These are phyloP conservation scores for Aaosphaeria arxii DNA, from an alignment of 2,329 filamentous ascomycete species.

Conservation along the genomic window DNA sequence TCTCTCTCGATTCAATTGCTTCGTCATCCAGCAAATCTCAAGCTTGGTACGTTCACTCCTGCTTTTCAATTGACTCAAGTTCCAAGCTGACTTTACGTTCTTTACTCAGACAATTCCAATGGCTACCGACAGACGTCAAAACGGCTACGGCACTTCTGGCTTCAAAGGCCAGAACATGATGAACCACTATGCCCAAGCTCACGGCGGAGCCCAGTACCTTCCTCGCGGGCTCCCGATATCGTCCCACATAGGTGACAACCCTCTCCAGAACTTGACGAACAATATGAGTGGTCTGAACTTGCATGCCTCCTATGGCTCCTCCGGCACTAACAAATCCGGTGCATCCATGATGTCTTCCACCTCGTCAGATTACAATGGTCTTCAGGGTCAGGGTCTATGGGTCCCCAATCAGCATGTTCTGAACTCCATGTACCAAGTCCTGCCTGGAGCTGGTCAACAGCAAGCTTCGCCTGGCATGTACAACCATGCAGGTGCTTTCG, in stretches of 20 bases:
- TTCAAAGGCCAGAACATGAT: conserved; percentile 25
- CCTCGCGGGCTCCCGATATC: conserved; percentile 34
- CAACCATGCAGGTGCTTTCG: conserved; percentile 42
- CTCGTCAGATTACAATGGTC: conserved; percentile 33
- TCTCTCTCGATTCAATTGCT: too few species aligned
- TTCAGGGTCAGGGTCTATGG: conserved; percentile 37
- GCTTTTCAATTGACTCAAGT: too few species aligned
- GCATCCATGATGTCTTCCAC: conserved; percentile 27
- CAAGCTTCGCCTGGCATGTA: conserved; percentile 43
- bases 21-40: too few species aligned
- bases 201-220: conserved; percentile 31
- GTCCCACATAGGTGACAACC: conserved; percentile 23
- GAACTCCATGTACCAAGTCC: conserved; percentile 33
- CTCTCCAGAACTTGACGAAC: conserved; percentile 30
- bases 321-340: conserved; percentile 29
- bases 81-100: too few species aligned
- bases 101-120: too few species aligned
- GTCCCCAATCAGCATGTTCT: conserved; percentile 35
- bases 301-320: conserved; percentile 31
- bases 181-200: conserved; percentile 26
- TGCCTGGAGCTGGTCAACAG: conserved; percentile 28
- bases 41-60: too few species aligned
- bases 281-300: conserved; percentile 36
- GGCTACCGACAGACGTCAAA: conserved; percentile 28
- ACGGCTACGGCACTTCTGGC: conserved; percentile 20